Conservation (phyloP, 768 basidiomycete species). For the Suillus luteus region DNA sequence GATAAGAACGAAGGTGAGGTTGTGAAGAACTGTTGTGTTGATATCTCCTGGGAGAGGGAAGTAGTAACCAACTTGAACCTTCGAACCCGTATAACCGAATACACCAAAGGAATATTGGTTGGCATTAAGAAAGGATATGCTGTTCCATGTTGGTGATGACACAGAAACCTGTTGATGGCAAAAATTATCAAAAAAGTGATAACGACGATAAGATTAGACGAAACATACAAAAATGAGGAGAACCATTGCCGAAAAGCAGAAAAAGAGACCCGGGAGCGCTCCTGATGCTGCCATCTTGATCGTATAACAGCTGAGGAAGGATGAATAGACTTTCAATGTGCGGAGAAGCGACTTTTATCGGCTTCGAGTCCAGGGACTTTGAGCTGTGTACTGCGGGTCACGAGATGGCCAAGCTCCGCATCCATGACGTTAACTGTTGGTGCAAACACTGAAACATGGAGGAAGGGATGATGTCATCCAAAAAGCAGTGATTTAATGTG, state of each 20-base stretch:
- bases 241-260: constrained; percentile 70
- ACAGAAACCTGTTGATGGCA: constrained; percentile 56
- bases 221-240: constrained; percentile 66
- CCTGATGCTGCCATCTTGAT: constrained; percentile 53
- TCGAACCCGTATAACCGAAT: constrained; percentile 73
- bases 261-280: constrained; percentile 69
- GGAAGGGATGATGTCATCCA: background rate
- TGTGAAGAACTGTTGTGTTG: constrained; percentile 59
- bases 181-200: constrained; percentile 4
- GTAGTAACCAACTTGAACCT: constrained; percentile 58
- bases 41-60: constrained; percentile 33
- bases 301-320: constrained; percentile 1
- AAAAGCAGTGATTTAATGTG: background rate
- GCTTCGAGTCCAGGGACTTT: background rate
- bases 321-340: background rate
- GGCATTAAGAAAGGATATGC: constrained; percentile 66
- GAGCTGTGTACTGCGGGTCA: background rate
- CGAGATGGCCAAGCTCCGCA: background rate
- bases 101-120: constrained; percentile 62
- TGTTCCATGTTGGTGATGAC: constrained; percentile 73
- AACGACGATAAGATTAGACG: constrained; percentile 9
- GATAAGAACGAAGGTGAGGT: constrained; percentile 73
- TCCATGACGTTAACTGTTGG: background rate
- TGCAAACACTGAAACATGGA: background rate
- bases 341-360: background rate